These are phyloP conservation scores for Phytophthora fragariae DNA, from an alignment of 352 stramenopile species.

Conservation along the genomic window DNA sequence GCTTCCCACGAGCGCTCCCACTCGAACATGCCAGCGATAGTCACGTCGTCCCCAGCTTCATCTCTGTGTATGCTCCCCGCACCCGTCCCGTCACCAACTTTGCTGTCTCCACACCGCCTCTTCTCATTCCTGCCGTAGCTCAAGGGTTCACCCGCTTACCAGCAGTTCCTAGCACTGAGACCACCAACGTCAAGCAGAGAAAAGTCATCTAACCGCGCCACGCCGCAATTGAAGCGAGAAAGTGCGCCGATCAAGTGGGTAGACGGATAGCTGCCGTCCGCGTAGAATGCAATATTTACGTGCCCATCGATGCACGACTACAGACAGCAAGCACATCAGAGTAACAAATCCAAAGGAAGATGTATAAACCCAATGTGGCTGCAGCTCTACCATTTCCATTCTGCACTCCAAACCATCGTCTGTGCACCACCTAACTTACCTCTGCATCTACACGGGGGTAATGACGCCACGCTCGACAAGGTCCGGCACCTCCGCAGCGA, in stretches of 20 bases:
- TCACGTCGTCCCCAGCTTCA: constrained; percentile 41
- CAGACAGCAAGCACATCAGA: constrained; percentile 33
- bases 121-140: constrained; percentile 66
- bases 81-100: constrained; percentile 51
- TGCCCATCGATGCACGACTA: constrained; percentile 33
- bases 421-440: not conserved
- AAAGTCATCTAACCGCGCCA: constrained; percentile 17
- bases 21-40: constrained; percentile 33
- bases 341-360: constrained; percentile 51
- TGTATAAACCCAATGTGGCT: constrained; percentile 33
- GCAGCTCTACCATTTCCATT: not conserved
- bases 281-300: constrained; percentile 45
- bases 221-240: constrained; percentile 14
- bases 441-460: constrained; percentile 58
- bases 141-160: not conserved
- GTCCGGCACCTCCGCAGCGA: constrained; percentile 87
- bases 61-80: constrained; percentile 42
- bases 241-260: constrained; percentile 1
- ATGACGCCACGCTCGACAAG: constrained; percentile 84
- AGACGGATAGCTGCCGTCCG: constrained; percentile 22
- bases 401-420: not conserved
- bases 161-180: constrained; percentile 1
- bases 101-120: constrained; percentile 72
- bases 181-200: constrained; percentile 5
- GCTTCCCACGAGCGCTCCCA: constrained; percentile 15